A percentile compares a stretch with the other conserved stretches of the same genome.
phyloP scores from a whole-genome alignment of 805 yeast genomes.

The Torulaspora indica region DNA sequence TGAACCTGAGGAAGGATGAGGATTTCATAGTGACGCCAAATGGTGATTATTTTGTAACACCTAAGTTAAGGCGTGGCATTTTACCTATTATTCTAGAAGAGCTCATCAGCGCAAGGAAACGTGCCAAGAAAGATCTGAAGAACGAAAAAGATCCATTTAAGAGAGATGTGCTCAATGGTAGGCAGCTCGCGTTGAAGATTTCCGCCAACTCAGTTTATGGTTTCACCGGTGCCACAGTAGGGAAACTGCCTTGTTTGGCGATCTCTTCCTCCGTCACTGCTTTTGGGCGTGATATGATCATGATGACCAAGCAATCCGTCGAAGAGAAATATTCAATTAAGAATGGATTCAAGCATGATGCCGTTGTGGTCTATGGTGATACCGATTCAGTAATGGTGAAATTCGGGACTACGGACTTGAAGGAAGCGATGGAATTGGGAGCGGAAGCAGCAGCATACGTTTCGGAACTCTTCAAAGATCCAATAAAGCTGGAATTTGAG shows the following conservation, averaged over 20 bases:
- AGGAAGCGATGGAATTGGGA: conserved; percentile 84
- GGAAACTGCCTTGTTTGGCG: conserved; percentile 93
- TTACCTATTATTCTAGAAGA: conserved; percentile 89
- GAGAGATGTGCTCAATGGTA: conserved; percentile 89
- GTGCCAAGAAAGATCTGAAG: conserved; percentile 85
- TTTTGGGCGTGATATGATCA: conserved; percentile 96
- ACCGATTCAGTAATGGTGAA: conserved; percentile 99
- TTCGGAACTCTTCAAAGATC: conserved; percentile 70
- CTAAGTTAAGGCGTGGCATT: conserved; percentile 68
- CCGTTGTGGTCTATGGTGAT: conserved; percentile 94
- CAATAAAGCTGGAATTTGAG: conserved; percentile 93
- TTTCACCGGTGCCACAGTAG: conserved; percentile 97
- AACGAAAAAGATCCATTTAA: conserved; percentile 93
- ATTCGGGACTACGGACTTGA: conserved; percentile 78
- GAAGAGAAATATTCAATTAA: conserved; percentile 71
- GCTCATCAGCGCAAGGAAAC: conserved; percentile 82
- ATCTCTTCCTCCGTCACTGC: conserved; percentile 95
- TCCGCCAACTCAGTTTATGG: conserved; percentile 99
- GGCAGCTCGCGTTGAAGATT: conserved; percentile 92
- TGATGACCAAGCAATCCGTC: conserved; percentile 79
- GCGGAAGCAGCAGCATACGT: conserved; percentile 91
- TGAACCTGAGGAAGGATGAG: conserved; percentile 57
- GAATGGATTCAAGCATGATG: conserved; percentile 80
- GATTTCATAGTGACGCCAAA: conserved; percentile 89
- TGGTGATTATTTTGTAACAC: conserved; percentile 83